A percentile compares a stretch with the other conserved stretches of the same genome.
phyloP scores from a whole-genome alignment of 1,284 basidiomycete species.

The Cystobasidium pallidum region DNA sequence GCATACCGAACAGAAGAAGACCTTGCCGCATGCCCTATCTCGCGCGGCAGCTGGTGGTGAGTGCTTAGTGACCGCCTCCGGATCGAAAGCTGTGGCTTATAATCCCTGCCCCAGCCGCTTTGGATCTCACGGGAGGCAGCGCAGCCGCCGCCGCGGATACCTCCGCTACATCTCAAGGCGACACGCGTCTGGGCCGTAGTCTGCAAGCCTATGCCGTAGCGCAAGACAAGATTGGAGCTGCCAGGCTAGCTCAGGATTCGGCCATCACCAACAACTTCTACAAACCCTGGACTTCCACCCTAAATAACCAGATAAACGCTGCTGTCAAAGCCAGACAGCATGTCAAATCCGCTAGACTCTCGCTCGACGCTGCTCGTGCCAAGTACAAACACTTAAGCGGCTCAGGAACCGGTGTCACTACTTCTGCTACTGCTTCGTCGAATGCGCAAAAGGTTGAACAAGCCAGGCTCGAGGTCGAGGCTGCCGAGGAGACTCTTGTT shows the following conservation, averaged over 20 bases:
- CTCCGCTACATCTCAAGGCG: slow-evolving; percentile 58
- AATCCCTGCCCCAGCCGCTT: slow-evolving; percentile 26
- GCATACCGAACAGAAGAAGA: slow-evolving; percentile 65
- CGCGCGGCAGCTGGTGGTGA: slow-evolving; percentile 77
- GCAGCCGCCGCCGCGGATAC: slow-evolving; percentile 56
- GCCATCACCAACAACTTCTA: slow-evolving; percentile 75
- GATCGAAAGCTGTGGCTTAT: not conserved
- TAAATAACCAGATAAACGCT: slow-evolving; percentile 76
- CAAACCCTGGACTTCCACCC: slow-evolving; percentile 86
- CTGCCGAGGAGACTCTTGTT: slow-evolving; percentile 92
- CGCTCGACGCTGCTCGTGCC: slow-evolving; percentile 73
- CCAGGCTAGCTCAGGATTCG: slow-evolving; percentile 79
- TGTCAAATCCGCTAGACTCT: slow-evolving; percentile 78
- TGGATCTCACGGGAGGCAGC: slow-evolving; percentile 37
- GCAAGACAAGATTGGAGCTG: slow-evolving; percentile 85
- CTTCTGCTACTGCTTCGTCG: not conserved
- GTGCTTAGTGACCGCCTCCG: slow-evolving; percentile 46
- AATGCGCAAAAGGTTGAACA: slow-evolving; percentile 78
- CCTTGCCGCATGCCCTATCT: slow-evolving; percentile 87
- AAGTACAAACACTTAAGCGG: slow-evolving; percentile 57
- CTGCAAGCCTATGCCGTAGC: slow-evolving; percentile 77
- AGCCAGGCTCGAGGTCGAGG: slow-evolving; percentile 76
- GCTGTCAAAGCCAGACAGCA: slow-evolving; percentile 88
- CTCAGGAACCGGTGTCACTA: slow-evolving; percentile 7
- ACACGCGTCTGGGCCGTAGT: slow-evolving; percentile 72